phyloP scores from a whole-genome alignment of 2,329 filamentous ascomycete genomes.

The Dichotomopilus funicola region DNA sequence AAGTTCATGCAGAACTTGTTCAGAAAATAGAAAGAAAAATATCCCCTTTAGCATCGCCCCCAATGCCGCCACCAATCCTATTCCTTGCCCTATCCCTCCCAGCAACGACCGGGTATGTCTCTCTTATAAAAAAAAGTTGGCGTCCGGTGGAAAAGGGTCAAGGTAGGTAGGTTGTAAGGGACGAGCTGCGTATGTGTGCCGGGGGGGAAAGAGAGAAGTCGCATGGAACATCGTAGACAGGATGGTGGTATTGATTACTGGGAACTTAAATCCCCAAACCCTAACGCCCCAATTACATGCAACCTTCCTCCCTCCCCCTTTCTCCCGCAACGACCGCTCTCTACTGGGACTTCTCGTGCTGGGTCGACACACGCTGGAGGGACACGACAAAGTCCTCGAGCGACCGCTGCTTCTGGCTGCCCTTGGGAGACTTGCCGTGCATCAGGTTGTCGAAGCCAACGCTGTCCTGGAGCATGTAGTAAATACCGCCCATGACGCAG shows the following conservation, averaged over 20 bases:
- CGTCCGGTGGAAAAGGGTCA: not conserved
- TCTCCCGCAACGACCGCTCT: slow-evolving; percentile 7
- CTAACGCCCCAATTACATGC: no score
- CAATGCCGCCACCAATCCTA: not conserved
- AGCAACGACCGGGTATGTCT: not conserved
- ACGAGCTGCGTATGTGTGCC: not conserved
- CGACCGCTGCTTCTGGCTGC: slow-evolving; percentile 74
- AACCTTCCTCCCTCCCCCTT: no score
- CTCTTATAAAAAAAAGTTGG: slow-evolving; percentile 1
- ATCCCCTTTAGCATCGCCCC: not conserved
- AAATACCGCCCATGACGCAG: slow-evolving; percentile 49
- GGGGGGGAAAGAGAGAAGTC: no score
- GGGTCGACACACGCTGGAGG: slow-evolving; percentile 81
- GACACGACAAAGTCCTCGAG: slow-evolving; percentile 89
- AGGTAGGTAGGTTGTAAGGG: slow-evolving; percentile 2
- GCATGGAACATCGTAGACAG: no score
- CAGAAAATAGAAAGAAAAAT: slow-evolving; percentile 17
- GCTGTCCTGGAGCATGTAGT: slow-evolving; percentile 78
- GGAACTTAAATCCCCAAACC: no score
- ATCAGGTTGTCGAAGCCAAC: slow-evolving; percentile 84
- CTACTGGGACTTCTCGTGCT: slow-evolving; percentile 83
- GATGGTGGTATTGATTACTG: no score
- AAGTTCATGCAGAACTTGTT: slow-evolving; percentile 17
- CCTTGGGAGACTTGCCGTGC: slow-evolving; percentile 81
- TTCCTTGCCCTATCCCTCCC: slow-evolving; percentile 5